Conservation (phyloP, 306 rosid species). For the Vigna trinervia region DNA sequence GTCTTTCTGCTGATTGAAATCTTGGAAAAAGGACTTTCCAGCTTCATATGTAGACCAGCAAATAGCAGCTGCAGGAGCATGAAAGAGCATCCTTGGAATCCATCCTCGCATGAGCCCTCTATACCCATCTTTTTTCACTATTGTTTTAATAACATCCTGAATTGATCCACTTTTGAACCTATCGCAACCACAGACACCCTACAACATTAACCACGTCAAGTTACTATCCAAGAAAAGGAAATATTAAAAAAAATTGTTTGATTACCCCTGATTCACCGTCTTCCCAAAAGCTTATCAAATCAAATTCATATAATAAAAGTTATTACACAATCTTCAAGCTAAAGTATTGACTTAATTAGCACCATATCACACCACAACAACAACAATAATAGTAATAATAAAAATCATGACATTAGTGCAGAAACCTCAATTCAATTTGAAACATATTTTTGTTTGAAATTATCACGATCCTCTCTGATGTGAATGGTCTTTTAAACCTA, state of each 20-base stretch:
- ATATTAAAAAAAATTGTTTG: not conserved
- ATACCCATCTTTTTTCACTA: slow-evolving; percentile 81
- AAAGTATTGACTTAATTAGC: slow-evolving; percentile 23
- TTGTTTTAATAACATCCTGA: slow-evolving; percentile 69
- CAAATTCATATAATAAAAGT: slow-evolving; percentile 21
- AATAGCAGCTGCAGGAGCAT: slow-evolving; percentile 98
- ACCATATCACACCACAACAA: not conserved
- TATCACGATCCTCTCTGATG: not conserved
- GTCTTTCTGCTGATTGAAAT: slow-evolving; percentile 52
- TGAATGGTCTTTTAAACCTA: not conserved
- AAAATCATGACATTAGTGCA: not conserved
- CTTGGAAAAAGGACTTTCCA: slow-evolving; percentile 78
- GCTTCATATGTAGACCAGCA: slow-evolving; percentile 99
- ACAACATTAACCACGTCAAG: slow-evolving; percentile 48
- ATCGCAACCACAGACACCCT: slow-evolving; percentile 98
- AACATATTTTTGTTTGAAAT: not conserved
- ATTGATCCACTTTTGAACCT: slow-evolving; percentile 88
- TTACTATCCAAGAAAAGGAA: slow-evolving; percentile 16
- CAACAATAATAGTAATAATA: not conserved
- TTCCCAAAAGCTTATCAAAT: slow-evolving; percentile 1
- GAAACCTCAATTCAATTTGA: not conserved
- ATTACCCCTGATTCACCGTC: slow-evolving; percentile 7
- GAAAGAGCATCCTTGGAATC: slow-evolving; percentile 97
- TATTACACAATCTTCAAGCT: slow-evolving; percentile 3
- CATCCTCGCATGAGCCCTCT: slow-evolving; percentile 94